Evolutionary conservation across 2,329 filamentous ascomycete genomes (phyloP), one percentile per base, ranked within the genome.

Genomic region (Achaetomium macrosporum): DNA sequence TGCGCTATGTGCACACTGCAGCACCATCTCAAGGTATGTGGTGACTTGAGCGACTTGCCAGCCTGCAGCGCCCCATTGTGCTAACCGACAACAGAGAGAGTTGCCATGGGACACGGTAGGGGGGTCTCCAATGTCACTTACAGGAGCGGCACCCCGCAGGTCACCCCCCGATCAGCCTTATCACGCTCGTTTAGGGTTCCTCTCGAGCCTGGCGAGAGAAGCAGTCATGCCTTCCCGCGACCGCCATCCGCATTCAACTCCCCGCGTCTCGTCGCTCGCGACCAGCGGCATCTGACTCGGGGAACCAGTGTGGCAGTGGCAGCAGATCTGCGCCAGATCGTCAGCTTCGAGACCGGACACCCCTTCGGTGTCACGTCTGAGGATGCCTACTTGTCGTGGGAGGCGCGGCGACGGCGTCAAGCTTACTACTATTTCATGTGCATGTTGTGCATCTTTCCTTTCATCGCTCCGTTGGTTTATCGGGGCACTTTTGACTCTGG

Each of bases 401-500:
- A 66, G 17, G 58, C 61, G 0, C 61, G 69, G 13, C 56, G 57
- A 15, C 66, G 65, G 12, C 70, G 71, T 16, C 50, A 56, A 33
- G 40, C 54, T 0, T 70, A 73, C 47, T 79, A 77, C 57, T 59
- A 65, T 9, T 41, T 62, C 12, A 69, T 77, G 55, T 60, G 71
- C 42, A 30, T 64, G 0, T 43, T 76, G 40, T 72, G 71, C 16
- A 50, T 74, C 1, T 68, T 80, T n/a, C 77, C 77, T 0, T 73
- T 79, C 44, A 63, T 76, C 10, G 71, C 74, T 0, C 53, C 76
- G 0, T 59, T 78, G 8, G 72, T 73, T 1, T 67, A 77, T 25
- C 66, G 61, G 10, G 75, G 76, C 11, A 68, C 64, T 12, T 73
- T 79, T 42, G 70, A 77, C 57, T 65, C 67, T 1, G 70, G 70